Percentiles rank a stretch among this genome's conserved stretches.
These are phyloP conservation scores for Tylopilus sp. DNA, from an alignment of 1,284 basidiomycete genomes.

Conservation along the genomic window DNA sequence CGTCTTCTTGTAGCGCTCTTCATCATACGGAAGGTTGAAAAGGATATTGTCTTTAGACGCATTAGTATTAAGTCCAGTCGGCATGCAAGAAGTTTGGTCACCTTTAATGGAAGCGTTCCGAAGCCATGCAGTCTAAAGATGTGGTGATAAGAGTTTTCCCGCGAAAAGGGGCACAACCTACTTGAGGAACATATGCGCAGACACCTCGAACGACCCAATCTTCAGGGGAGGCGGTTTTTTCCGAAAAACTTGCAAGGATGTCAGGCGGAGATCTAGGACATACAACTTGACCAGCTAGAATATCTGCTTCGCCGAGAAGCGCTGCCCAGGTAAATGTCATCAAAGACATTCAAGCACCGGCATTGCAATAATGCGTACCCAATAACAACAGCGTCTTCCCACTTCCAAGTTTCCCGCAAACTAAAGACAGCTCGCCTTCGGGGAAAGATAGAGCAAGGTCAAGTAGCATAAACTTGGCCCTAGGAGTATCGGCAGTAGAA, in stretches of 20 bases:
- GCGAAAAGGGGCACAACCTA: constrained; percentile 20
- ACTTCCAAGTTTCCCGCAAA: constrained; percentile 79
- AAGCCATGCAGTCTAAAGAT: constrained; percentile 63
- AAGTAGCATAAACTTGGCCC: constrained; percentile 73
- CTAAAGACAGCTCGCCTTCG: constrained; percentile 66
- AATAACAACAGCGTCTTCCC: constrained; percentile 81
- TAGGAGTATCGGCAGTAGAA: constrained; percentile 67
- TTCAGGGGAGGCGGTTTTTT: constrained; percentile 40
- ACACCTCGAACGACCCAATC: constrained; percentile 75
- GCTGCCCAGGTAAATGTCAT: constrained; percentile 40
- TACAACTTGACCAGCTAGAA: constrained; percentile 72
- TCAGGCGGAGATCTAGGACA: constrained; percentile 84
- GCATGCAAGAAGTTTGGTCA: constrained; percentile 22
- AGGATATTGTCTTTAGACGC: constrained; percentile 74
- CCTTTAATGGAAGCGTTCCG: constrained; percentile 89
- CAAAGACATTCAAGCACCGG: neutral
- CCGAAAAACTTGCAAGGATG: constrained; percentile 56
- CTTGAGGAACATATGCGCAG: constrained; percentile 92
- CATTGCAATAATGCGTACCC: constrained; percentile 36
- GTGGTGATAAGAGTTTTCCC: neutral
- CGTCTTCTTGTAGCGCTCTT: constrained; percentile 58
- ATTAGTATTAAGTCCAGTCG: constrained; percentile 8
- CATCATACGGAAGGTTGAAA: constrained; percentile 79
- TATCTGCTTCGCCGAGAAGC: constrained; percentile 86
- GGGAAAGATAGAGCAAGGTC: constrained; percentile 81